Evolutionary conservation across 371 early-diverging fungal genomes (phyloP), one percentile per base, ranked within the genome.

Genomic region (Blyttiomyces sp.): DNA sequence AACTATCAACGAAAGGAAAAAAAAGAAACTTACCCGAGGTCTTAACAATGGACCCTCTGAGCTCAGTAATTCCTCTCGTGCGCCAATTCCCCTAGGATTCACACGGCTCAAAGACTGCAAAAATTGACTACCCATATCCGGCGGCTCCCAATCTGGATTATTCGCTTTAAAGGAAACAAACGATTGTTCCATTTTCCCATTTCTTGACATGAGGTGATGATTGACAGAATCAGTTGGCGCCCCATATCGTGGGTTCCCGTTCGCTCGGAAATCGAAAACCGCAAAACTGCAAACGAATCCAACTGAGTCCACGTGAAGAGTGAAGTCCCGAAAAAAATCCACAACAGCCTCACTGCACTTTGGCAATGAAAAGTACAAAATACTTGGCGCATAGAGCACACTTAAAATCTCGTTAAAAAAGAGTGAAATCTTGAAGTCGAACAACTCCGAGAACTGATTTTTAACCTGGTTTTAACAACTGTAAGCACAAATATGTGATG

Each of bases 271-370:
- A 54, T 81, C 73, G 51, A 95, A 96, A n/a, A 88, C 85, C 9
- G 97, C 92, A 82, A 95, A 93, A 58, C 92, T 92, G 74, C 96
- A 98, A 4, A 97, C 94, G 63, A 92, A 88, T 2, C 98, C 98
- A 1, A 95, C 68, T 0, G 87, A 88, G 57, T 93, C 89, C 33
- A 90, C 89, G 64, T 94, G 89, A 2, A 93, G 89, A 0, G 96
- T 92, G 63, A 88, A 94, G 63, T 94, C 96, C 33, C 93, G 76
- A 74, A 96, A 91, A 61, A 96, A 94, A 57, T 96, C 95, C 2
- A 98, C 71, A 27, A 98, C 86, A 27, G 51, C 63, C 26, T 85
- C 89, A 24, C 89, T 83, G 67, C 90, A 87, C 19, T 61, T 72
- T 0, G 98, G 92, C 21, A 98, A 70, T 3, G 92, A 86, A 33